Percentiles rank a stretch among this genome's conserved stretches.
These are phyloP conservation scores for Salix viminalis DNA, from an alignment of 345 rosid genomes.

Conservation along the genomic window DNA sequence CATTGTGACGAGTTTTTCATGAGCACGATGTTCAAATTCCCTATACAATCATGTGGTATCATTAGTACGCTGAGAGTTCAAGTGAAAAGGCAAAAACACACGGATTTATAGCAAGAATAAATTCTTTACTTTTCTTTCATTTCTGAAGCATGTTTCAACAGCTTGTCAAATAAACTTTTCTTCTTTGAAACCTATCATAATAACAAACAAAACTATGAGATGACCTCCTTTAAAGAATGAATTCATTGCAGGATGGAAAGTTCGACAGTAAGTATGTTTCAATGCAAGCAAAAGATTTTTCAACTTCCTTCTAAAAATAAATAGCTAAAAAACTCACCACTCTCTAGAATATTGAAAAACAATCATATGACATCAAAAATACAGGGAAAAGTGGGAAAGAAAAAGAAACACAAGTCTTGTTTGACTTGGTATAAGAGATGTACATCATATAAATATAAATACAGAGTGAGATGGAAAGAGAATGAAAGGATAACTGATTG, in stretches of 20 bases:
- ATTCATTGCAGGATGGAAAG: conserved; percentile 4
- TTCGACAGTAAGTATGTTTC: conserved; percentile 7
- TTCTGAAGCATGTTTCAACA: conserved; percentile 59
- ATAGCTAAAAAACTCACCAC: neutral
- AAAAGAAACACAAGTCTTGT: neutral
- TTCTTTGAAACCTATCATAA: conserved; percentile 59
- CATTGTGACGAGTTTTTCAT: conserved; percentile 74
- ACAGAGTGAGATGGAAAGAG: neutral
- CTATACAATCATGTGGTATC: conserved; percentile 30
- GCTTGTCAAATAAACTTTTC: conserved; percentile 54
- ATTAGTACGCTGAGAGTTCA: neutral
- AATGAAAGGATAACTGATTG: neutral
- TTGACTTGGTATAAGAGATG: neutral
- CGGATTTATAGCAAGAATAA: conserved; percentile 15
- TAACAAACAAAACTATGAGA: conserved; percentile 12
- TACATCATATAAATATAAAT: neutral
- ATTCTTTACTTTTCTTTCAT: conserved; percentile 62
- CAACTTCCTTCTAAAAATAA: neutral
- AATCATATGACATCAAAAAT: neutral
- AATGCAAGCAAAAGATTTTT: neutral
- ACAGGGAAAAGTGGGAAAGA: neutral
- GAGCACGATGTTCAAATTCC: conserved; percentile 64
- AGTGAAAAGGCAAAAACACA: conserved; percentile 12
- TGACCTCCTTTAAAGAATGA: neutral
- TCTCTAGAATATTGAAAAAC: neutral